Base-by-base conservation (phyloP, 768 basidiomycete genomes). In the Thelephora aurantiotincta region DNA sequence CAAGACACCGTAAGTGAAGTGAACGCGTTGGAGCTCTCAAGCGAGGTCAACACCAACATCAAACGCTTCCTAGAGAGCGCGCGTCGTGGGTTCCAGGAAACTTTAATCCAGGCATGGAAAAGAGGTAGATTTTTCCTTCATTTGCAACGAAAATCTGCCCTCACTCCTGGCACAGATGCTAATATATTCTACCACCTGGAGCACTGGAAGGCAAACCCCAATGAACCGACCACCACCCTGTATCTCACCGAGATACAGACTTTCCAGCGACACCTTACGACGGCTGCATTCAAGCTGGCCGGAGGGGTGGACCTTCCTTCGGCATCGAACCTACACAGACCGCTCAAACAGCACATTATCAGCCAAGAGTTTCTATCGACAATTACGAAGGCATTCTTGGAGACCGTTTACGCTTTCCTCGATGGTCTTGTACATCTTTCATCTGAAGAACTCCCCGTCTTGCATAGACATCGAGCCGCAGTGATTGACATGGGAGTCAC, bases 21-120 rank as follows among this genome's bases (percentile, higher is more conserved):
- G 23, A 75, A 75, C 42, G 72, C 68, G 6, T 76, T 91, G 66
- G 92, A 92, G 50, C 78, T 98, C 33, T 78, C 81, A 1, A 70
- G 68, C n/a, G 92, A 94, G 49, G 77, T 70, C 4, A 65, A 70
- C n/a, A 68, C 74, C 37, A 78, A 71, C 38, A 58, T 96, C 48
- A 85, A 77, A 59, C 76, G 70, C 51, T 65, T 98, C 26, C 60
- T 94, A 53, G 88, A 91, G 52, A 87, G 78, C 50, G 74, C 78
- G 9, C 75, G 83, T 58, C 94, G 94, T 91, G 77, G 80, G 52
- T 92, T 97, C 59, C 79, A 78, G 45, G 89, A 94, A 56, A 71
- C 84, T 16, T 72, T 97, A 18, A 72, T 83, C 41, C 71, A 71
- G 14, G 69, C 73, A 7, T 99, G 96, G 96, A 58, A 86, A 33